Conservation (phyloP, 768 basidiomycete genomes). For the Suillus bovinus region DNA sequence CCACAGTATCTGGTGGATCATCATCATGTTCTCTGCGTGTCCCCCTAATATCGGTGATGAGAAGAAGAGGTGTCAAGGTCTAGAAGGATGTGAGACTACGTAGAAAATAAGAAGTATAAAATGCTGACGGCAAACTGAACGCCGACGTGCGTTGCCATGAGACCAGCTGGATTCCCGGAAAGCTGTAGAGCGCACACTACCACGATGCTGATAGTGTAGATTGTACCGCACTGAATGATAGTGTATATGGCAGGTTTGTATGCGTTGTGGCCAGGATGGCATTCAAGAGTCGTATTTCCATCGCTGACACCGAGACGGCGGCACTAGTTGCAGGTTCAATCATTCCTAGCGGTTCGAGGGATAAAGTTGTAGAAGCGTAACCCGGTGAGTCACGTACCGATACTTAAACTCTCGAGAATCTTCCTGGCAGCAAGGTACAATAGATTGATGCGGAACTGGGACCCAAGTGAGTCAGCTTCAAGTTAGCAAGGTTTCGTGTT, state of each 20-base stretch:
- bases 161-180: background rate
- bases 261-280: background rate
- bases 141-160: conserved; percentile 7
- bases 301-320: conserved; percentile 46
- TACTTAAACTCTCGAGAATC: background rate
- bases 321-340: conserved; percentile 55
- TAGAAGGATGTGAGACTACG: background rate
- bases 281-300: conserved; percentile 34
- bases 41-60: background rate
- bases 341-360: conserved; percentile 50
- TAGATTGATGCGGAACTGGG: too few species aligned
- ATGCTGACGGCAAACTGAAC: background rate
- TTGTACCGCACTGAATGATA: conserved; percentile 21
- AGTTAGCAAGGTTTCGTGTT: too few species aligned
- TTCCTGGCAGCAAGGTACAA: too few species aligned
- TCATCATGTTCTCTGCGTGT: background rate
- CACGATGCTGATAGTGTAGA: conserved; percentile 16
- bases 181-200: conserved; percentile 13
- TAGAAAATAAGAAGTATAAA: background rate
- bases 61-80: conserved; percentile 2
- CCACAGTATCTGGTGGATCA: too few species aligned
- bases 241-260: conserved; percentile 17
- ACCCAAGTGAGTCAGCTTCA: too few species aligned
- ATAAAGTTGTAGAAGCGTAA: conserved; percentile 75
- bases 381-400: conserved; percentile 59